Conservation (phyloP, 345 rosid species). For the Eucalyptus pauciflora region DNA sequence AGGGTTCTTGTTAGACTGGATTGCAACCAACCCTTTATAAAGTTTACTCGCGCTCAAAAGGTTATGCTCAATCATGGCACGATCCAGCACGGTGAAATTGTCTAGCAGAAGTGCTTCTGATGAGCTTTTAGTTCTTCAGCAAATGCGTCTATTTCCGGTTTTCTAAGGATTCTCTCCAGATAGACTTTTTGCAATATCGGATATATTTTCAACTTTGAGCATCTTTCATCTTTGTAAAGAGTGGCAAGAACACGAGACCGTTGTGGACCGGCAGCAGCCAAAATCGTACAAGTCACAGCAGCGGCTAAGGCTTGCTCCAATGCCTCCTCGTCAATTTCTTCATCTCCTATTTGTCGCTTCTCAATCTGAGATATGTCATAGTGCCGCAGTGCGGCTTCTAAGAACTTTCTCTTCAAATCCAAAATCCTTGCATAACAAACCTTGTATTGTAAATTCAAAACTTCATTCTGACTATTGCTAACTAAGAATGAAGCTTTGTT, state of each 20-base stretch:
- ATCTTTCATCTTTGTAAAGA: slow-evolving; percentile 90
- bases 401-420: slow-evolving; percentile 92
- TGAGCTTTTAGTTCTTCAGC: slow-evolving; percentile 88
- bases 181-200: slow-evolving; percentile 96
- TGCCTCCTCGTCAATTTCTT: slow-evolving; percentile 88
- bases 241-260: slow-evolving; percentile 98
- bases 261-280: slow-evolving; percentile 98
- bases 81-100: slow-evolving; percentile 89
- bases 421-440: slow-evolving; percentile 95
- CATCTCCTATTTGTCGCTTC: slow-evolving; percentile 87
- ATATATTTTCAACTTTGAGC: slow-evolving; percentile 89
- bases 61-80: slow-evolving; percentile 98
- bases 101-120: slow-evolving; percentile 94
- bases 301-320: slow-evolving; percentile 88
- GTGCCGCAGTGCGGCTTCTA: slow-evolving; percentile 93
- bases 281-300: slow-evolving; percentile 94
- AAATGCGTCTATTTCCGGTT: slow-evolving; percentile 91
- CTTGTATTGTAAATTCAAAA: slow-evolving; percentile 85
- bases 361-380: slow-evolving; percentile 94
- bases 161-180: slow-evolving; percentile 87
- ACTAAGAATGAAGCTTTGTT: slow-evolving; percentile 97
- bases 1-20: too few species aligned
- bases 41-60: slow-evolving; percentile 96
- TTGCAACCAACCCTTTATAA: slow-evolving; percentile 23
- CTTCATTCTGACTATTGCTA: slow-evolving; percentile 93